Conservation (phyloP, 352 stramenopile genomes). For the Globisporangium spiculum region DNA sequence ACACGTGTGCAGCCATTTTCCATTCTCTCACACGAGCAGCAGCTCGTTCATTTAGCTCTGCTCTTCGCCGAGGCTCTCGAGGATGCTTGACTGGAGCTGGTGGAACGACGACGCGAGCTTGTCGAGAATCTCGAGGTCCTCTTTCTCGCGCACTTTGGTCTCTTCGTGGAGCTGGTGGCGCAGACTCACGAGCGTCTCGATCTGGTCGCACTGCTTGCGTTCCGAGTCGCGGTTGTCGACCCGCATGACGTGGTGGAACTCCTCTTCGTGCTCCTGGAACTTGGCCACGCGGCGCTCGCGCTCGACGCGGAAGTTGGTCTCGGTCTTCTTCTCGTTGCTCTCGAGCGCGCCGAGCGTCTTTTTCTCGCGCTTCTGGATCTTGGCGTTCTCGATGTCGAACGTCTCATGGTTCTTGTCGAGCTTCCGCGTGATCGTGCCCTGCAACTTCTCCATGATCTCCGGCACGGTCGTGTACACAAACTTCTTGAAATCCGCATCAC, state of each 20-base stretch:
- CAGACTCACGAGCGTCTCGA: conserved; percentile 54
- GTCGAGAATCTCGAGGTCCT: conserved; percentile 82
- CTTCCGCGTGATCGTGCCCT: conserved; percentile 84
- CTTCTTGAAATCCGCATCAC: conserved; percentile 44
- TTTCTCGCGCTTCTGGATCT: conserved; percentile 88
- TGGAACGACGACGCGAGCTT: conserved; percentile 75
- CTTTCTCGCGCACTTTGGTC: conserved; percentile 39
- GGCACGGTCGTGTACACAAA: conserved; percentile 88
- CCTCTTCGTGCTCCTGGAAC: conserved; percentile 62
- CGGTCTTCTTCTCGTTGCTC: conserved; percentile 57
- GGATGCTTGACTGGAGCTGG: conserved; percentile 73
- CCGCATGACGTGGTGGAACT: conserved; percentile 62
- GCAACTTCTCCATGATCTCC: conserved; percentile 84
- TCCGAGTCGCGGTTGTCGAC: conserved; percentile 60
- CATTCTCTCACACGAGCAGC: neutral
- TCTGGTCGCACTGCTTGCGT: conserved; percentile 37
- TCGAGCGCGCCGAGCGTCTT: conserved; percentile 79
- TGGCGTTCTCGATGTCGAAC: conserved; percentile 93
- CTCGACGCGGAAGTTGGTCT: conserved; percentile 69
- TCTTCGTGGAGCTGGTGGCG: conserved; percentile 54
- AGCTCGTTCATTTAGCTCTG: neutral
- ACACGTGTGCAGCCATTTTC: neutral
- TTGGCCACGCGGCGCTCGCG: conserved; percentile 48
- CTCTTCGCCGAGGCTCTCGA: conserved; percentile 76
- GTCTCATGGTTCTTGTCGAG: conserved; percentile 90